Evolutionary conservation across 805 yeast species (phyloP).

Genomic region (Sungouiozyma ichnusensis): DNA sequence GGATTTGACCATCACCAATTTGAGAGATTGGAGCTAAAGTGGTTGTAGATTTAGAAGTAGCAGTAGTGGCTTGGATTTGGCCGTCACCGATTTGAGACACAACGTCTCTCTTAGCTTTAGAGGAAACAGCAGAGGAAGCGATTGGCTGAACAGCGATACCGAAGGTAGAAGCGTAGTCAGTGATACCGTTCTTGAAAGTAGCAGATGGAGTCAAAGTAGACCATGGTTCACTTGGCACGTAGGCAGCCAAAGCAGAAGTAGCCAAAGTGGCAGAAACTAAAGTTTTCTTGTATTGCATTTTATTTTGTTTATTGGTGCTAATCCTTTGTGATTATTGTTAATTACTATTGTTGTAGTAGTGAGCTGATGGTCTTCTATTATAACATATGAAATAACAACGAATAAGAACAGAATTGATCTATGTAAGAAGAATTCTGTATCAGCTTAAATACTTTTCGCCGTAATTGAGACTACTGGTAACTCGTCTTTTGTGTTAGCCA

Average conservation of each 20-base stretch:
- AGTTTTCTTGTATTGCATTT: slow-evolving; percentile 14
- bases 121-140: slow-evolving; percentile 22
- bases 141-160: slow-evolving; percentile 35
- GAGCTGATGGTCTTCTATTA: background rate
- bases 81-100: slow-evolving; percentile 53
- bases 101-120: slow-evolving; percentile 30
- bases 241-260: slow-evolving; percentile 12
- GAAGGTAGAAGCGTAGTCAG: slow-evolving; percentile 28
- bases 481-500: background rate
- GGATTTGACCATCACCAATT: slow-evolving; percentile 32
- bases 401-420: background rate
- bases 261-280: slow-evolving; percentile 20
- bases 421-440: background rate
- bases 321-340: background rate
- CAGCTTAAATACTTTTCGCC: background rate
- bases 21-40: slow-evolving; percentile 24
- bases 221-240: slow-evolving; percentile 28
- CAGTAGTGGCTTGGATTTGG: slow-evolving; percentile 35
- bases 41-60: slow-evolving; percentile 1
- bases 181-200: slow-evolving; percentile 28
- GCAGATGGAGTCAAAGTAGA: slow-evolving; percentile 31
- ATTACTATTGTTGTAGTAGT: background rate
- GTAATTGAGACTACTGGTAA: background rate
- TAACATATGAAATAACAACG: no score
- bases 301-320: background rate